Conservation (phyloP, 257 asterid species). For the Linderniella brevidens region DNA sequence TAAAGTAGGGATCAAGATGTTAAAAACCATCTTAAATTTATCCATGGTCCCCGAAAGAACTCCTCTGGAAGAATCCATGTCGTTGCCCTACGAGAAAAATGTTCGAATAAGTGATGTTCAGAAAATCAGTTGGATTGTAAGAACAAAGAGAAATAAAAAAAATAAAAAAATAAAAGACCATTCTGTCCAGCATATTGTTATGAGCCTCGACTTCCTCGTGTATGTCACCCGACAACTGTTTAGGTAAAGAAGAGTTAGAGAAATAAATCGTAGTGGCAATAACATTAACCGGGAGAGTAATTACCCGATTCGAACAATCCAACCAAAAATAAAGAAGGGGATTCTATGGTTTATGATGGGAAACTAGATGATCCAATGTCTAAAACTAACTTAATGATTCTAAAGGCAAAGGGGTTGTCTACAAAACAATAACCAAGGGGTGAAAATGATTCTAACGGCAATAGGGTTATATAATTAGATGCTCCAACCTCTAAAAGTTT, state of each 20-base stretch:
- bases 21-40: slow-evolving; percentile 71
- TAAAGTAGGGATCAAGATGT: not conserved
- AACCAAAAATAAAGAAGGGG: too few relatives aligned
- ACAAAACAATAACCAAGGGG: too few relatives aligned
- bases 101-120: not conserved
- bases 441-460: too few relatives aligned
- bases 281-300: not conserved
- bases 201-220: slow-evolving; percentile 87
- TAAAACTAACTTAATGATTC: too few relatives aligned
- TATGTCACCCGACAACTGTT: slow-evolving; percentile 79
- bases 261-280: slow-evolving; percentile 1
- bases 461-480: too few relatives aligned
- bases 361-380: too few relatives aligned
- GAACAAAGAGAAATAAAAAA: not conserved
- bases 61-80: slow-evolving; percentile 95
- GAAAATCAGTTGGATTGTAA: not conserved
- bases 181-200: slow-evolving; percentile 72
- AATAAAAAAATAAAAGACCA: slow-evolving; percentile 26
- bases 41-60: slow-evolving; percentile 89
- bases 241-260: slow-evolving; percentile 10
- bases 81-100: slow-evolving; percentile 46
- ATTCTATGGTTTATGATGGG: too few relatives aligned
- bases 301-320: not conserved
- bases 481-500: too few relatives aligned
- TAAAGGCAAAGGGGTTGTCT: too few relatives aligned